phyloP scores from a whole-genome alignment of 2,329 filamentous ascomycete genomes.

The Cryphonectria radicalis region DNA sequence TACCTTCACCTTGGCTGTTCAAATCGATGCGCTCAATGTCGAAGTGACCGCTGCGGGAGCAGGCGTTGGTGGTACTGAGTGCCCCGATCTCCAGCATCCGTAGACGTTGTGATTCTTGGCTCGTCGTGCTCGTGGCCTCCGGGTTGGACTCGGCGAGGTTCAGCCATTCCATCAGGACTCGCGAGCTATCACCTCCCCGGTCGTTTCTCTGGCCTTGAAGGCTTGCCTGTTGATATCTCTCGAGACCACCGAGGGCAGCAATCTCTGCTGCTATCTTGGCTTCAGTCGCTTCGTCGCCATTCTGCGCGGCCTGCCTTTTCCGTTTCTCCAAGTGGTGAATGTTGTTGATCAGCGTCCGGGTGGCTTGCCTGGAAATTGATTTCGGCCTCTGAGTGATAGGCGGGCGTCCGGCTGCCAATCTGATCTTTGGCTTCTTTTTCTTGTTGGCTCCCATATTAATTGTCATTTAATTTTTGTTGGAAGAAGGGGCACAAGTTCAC shows the following conservation, averaged over 20 bases:
- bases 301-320: constrained; percentile 57
- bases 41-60: constrained; percentile 73
- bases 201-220: constrained; percentile 69
- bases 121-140: constrained; percentile 25
- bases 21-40: constrained; percentile 85
- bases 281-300: constrained; percentile 56
- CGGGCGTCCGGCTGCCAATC: constrained; percentile 58
- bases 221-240: constrained; percentile 69
- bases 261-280: constrained; percentile 57
- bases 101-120: constrained; percentile 41
- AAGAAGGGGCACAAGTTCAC: background rate
- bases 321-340: constrained; percentile 69
- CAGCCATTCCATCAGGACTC: constrained; percentile 67
- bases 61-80: constrained; percentile 82
- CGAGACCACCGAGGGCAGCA: constrained; percentile 61
- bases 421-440: constrained; percentile 44
- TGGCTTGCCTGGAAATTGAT: constrained; percentile 68
- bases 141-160: constrained; percentile 39
- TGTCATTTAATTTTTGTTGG: background rate
- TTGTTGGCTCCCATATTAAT: constrained; percentile 51
- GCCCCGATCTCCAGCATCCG: constrained; percentile 88
- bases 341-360: constrained; percentile 66
- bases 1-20: constrained; percentile 81
- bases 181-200: constrained; percentile 70
- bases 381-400: constrained; percentile 56